Evolutionary conservation across 2,329 filamentous ascomycete species (phyloP).

Genomic region (Neoscytalidium dimidiatum): DNA sequence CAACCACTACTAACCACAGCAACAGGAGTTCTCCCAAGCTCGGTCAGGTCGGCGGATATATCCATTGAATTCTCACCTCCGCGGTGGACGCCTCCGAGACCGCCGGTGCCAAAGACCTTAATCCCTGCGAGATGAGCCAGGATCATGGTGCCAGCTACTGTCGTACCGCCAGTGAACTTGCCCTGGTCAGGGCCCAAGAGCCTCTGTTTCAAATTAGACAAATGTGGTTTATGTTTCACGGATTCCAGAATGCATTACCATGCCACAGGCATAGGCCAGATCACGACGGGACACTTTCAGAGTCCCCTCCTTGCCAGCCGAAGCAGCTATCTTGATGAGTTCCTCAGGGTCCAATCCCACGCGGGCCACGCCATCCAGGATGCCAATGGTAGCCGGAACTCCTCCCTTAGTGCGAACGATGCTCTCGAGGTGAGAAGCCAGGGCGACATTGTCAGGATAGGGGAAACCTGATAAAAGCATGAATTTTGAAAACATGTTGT

Average conservation of each 20-base stretch:
- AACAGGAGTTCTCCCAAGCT: conserved; percentile 85
- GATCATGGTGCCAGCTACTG: conserved; percentile 89
- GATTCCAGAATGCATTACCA: conserved; percentile 53
- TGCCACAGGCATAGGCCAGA: conserved; percentile 76
- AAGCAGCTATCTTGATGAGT: conserved; percentile 66
- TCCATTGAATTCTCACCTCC: conserved; percentile 87
- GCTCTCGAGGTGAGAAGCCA: conserved; percentile 79
- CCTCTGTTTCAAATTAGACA: not conserved
- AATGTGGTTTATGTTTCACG: not conserved
- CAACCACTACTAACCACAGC: conserved; percentile 88
- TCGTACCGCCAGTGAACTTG: conserved; percentile 81
- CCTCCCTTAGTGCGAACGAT: conserved; percentile 75
- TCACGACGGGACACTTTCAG: conserved; percentile 87
- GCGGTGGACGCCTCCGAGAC: conserved; percentile 90
- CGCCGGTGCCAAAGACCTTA: conserved; percentile 90
- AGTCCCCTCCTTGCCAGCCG: conserved; percentile 66
- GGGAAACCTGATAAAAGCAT: conserved; percentile 58
- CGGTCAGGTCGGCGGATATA: conserved; percentile 91
- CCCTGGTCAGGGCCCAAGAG: conserved; percentile 1
- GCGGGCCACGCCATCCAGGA: conserved; percentile 78
- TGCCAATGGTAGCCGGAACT: conserved; percentile 86
- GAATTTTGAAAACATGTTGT: not conserved
- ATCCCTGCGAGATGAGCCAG: conserved; percentile 86
- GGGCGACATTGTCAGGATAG: conserved; percentile 70
- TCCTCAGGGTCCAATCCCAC: conserved; percentile 77